These are phyloP conservation scores for Ophiocytium majus DNA, from an alignment of 352 stramenopile genomes.

Conservation along the genomic window DNA sequence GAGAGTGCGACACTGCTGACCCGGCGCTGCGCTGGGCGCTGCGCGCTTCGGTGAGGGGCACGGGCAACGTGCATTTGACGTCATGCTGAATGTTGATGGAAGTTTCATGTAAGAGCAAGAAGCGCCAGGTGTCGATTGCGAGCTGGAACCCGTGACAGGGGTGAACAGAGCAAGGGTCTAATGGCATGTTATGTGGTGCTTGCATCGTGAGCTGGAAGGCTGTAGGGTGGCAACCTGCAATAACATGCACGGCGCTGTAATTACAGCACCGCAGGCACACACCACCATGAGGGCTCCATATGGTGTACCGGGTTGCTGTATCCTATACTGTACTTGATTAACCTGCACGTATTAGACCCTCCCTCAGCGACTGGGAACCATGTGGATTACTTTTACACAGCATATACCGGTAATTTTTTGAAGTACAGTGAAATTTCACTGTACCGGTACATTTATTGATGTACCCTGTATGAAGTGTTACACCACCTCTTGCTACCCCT, in stretches of 20 bases:
- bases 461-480: too few species aligned
- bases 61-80: background rate
- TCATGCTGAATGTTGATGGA: background rate
- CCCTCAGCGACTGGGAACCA: too few species aligned
- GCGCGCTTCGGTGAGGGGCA: background rate
- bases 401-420: background rate
- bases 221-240: background rate
- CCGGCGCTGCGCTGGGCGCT: slow-evolving; percentile 6
- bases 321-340: too few species aligned
- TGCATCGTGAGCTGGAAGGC: background rate
- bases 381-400: too few species aligned
- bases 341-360: too few species aligned
- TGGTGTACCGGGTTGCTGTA: too few species aligned
- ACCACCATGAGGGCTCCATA: too few species aligned
- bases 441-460: background rate
- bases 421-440: background rate
- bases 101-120: background rate
- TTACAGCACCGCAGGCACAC: too few species aligned
- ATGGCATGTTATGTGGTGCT: background rate
- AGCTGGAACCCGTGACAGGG: too few species aligned
- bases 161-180: background rate
- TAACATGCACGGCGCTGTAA: too few species aligned
- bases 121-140: too few species aligned
- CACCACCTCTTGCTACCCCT: too few species aligned
- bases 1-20: slow-evolving; percentile 1